Evolutionary conservation across 1,139 yeast genomes (phyloP).

Genomic region (Kodamaea suecica): DNA sequence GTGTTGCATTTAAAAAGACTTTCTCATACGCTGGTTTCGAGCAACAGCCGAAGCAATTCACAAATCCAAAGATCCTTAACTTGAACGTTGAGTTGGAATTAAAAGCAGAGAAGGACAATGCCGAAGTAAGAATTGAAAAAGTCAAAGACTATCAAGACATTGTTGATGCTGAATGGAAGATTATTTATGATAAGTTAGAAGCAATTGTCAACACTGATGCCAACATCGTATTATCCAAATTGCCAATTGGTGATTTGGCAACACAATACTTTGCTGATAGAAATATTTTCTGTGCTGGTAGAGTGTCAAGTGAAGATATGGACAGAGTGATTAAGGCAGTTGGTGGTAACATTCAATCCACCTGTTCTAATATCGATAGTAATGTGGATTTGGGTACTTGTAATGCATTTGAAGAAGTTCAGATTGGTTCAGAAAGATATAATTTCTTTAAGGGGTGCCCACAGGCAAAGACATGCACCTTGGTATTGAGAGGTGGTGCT

Average conservation of each 20-base stretch:
- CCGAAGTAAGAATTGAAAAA: constrained; percentile 96
- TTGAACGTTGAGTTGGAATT: constrained; percentile 92
- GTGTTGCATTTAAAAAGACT: constrained; percentile 96
- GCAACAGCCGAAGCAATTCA: constrained; percentile 90
- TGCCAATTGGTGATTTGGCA: constrained; percentile 97
- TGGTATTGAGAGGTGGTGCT: constrained; percentile 94
- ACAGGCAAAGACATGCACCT: constrained; percentile 87
- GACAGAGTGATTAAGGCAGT: constrained; percentile 91
- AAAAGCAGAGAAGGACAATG: constrained; percentile 97
- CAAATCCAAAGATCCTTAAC: constrained; percentile 76
- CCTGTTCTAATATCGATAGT: constrained; percentile 68
- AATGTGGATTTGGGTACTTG: constrained; percentile 79
- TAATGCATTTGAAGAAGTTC: constrained; percentile 82
- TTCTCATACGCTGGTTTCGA: constrained; percentile 98
- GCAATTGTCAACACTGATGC: constrained; percentile 85
- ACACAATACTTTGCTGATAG: constrained; percentile 98
- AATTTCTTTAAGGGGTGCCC: constrained; percentile 93
- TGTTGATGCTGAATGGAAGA: constrained; percentile 98
- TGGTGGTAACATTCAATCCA: constrained; percentile 88
- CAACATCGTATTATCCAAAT: constrained; percentile 84
- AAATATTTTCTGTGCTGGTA: constrained; percentile 94
- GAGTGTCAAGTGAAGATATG: constrained; percentile 87
- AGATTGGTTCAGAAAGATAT: constrained; percentile 93
- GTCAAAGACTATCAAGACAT: constrained; percentile 93
- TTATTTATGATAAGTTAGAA: constrained; percentile 81